Evolutionary conservation across 164 flowering plant genomes (phyloP).

Genomic region (Stephania cephalantha): DNA sequence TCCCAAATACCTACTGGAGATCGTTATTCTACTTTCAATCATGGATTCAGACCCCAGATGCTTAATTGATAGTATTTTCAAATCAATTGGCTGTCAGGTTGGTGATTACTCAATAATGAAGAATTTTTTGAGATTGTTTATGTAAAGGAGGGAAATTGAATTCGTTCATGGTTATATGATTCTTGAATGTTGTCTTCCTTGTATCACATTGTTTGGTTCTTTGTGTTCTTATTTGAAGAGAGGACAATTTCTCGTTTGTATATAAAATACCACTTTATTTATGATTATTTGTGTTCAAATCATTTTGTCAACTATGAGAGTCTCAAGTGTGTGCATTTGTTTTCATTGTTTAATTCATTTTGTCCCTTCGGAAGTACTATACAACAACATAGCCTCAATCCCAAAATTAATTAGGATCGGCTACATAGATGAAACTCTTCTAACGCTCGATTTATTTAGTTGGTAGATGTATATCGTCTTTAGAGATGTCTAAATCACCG

Average conservation of each 20-base stretch:
- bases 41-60: conserved; percentile 21
- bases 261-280: neutral
- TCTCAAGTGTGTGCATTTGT: too few species aligned
- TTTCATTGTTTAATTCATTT: too few species aligned
- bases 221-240: too few species aligned
- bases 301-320: too few species aligned
- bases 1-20: neutral
- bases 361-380: too few species aligned
- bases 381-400: too few species aligned
- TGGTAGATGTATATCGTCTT: too few species aligned
- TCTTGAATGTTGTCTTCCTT: too few species aligned
- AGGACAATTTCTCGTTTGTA: neutral
- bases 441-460: too few species aligned
- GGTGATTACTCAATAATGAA: neutral
- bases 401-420: too few species aligned
- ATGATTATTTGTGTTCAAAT: neutral
- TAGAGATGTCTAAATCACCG: too few species aligned
- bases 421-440: too few species aligned
- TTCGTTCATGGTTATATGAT: neutral
- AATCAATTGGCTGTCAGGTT: neutral
- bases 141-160: neutral
- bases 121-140: neutral
- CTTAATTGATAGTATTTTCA: neutral
- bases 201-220: neutral
- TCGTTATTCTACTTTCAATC: conserved; percentile 3